These are phyloP conservation scores for Verticillium isaacii DNA, from an alignment of 2,329 filamentous ascomycete species.

Conservation along the genomic window DNA sequence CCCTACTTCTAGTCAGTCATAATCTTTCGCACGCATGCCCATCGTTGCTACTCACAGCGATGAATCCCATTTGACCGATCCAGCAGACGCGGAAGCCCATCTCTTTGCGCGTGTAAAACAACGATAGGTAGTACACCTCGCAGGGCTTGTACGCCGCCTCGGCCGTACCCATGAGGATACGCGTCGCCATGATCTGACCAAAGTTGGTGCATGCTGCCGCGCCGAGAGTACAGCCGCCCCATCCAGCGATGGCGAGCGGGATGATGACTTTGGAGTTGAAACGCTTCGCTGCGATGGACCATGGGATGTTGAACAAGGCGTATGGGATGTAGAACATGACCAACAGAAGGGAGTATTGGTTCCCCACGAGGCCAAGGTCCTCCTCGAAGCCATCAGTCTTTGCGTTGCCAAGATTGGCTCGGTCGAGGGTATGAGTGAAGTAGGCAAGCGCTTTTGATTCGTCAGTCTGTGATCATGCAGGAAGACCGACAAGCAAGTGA, in stretches of 20 bases:
- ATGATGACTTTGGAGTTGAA: constrained; percentile 21
- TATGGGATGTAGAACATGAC: constrained; percentile 27
- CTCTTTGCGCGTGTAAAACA: constrained; percentile 44
- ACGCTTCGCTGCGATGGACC: constrained; percentile 17
- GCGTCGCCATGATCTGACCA: constrained; percentile 39
- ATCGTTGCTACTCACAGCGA: neutral
- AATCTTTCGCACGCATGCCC: no score
- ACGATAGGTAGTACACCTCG: constrained; percentile 47
- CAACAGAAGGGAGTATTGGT: constrained; percentile 18
- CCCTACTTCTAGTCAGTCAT: constrained; percentile 1
- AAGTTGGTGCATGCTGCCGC: constrained; percentile 34
- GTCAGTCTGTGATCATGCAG: no score
- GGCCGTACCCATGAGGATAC: constrained; percentile 40
- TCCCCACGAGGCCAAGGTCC: constrained; percentile 4
- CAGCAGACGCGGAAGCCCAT: constrained; percentile 30
- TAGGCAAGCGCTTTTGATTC: neutral
- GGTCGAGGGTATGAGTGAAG: constrained; percentile 4
- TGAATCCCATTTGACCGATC: neutral
- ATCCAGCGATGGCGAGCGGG: constrained; percentile 18
- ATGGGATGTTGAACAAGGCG: constrained; percentile 18
- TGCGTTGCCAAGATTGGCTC: constrained; percentile 1
- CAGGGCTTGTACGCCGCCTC: constrained; percentile 53
- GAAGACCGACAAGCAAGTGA: no score
- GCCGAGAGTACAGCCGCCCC: constrained; percentile 19
- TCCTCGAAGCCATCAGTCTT: constrained; percentile 3